These are phyloP conservation scores for Nyssa sinensis DNA, from an alignment of 148 eudicot species.

Conservation along the genomic window DNA sequence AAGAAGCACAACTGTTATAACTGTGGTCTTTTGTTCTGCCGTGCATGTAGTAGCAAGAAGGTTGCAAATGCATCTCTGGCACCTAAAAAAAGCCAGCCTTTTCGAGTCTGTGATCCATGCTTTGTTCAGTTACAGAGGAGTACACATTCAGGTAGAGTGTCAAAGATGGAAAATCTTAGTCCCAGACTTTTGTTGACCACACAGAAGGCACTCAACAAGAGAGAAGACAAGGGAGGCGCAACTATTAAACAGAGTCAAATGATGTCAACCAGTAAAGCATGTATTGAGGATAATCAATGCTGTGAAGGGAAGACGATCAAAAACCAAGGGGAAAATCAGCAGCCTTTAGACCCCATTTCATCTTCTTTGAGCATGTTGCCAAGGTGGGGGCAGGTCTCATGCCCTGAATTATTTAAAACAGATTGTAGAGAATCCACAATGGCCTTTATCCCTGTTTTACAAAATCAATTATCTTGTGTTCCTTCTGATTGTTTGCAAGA, in stretches of 20 bases:
- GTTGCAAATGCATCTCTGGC: slow-evolving; percentile 35
- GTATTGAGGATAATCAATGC: slow-evolving; percentile 13
- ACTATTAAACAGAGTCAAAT: slow-evolving; percentile 12
- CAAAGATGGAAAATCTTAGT: slow-evolving; percentile 18
- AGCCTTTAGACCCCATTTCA: slow-evolving; percentile 10
- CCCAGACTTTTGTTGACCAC: slow-evolving; percentile 24
- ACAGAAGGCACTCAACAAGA: slow-evolving; percentile 9
- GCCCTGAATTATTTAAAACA: slow-evolving; percentile 23
- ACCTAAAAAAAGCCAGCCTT: slow-evolving; percentile 23
- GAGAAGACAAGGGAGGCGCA: slow-evolving; percentile 9
- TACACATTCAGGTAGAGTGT: background rate
- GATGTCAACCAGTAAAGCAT: slow-evolving; percentile 5
- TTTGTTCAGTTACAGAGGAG: slow-evolving; percentile 20
- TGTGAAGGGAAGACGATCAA: slow-evolving; percentile 10
- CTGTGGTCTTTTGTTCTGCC: slow-evolving; percentile 39
- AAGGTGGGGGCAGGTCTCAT: slow-evolving; percentile 40
- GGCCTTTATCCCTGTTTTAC: background rate
- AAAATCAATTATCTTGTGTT: slow-evolving; percentile 8
- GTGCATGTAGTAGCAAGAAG: slow-evolving; percentile 35
- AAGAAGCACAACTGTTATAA: slow-evolving; percentile 48
- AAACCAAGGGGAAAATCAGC: slow-evolving; percentile 5
- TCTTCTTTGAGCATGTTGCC: too few species aligned
- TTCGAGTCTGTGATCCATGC: slow-evolving; percentile 42
- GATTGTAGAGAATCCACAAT: background rate
- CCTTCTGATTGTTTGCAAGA: slow-evolving; percentile 18